These are phyloP conservation scores for Passiflora organensis DNA, from an alignment of 345 rosid species.

Conservation along the genomic window DNA sequence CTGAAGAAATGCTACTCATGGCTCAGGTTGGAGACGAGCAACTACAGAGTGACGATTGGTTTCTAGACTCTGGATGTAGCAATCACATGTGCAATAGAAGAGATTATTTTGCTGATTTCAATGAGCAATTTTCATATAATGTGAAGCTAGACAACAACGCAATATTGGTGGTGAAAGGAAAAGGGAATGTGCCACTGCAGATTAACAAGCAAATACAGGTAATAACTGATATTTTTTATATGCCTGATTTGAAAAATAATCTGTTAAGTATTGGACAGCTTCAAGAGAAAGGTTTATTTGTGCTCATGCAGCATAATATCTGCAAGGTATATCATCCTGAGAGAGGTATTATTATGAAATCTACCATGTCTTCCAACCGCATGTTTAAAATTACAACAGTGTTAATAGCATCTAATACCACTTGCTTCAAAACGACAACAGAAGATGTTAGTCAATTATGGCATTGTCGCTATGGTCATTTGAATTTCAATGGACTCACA, in stretches of 20 bases:
- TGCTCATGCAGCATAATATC: slow-evolving; percentile 7
- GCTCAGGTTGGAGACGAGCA: not conserved
- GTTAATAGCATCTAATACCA: too few species aligned
- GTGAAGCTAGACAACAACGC: not conserved
- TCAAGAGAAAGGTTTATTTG: slow-evolving; percentile 7
- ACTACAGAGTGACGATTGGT: slow-evolving; percentile 3
- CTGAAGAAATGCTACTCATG: not conserved
- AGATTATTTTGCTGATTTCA: too few species aligned
- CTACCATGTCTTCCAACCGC: not conserved
- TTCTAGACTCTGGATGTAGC: too few species aligned
- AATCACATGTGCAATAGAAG: too few species aligned
- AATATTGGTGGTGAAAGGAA: slow-evolving; percentile 1
- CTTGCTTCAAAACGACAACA: not conserved
- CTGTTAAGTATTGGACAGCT: not conserved
- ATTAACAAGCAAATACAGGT: too few species aligned
- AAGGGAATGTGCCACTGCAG: not conserved
- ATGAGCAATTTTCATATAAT: slow-evolving; percentile 3
- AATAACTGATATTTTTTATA: too few species aligned
- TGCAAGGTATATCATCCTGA: slow-evolving; percentile 1
- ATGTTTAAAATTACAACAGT: not conserved
- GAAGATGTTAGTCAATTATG: slow-evolving; percentile 9
- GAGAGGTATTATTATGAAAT: slow-evolving; percentile 5
- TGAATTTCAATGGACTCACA: too few species aligned
- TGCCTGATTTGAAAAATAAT: too few species aligned
- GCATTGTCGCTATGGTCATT: not conserved